Conservation (phyloP, 441 rosid species). For the Brassica hybrid region DNA sequence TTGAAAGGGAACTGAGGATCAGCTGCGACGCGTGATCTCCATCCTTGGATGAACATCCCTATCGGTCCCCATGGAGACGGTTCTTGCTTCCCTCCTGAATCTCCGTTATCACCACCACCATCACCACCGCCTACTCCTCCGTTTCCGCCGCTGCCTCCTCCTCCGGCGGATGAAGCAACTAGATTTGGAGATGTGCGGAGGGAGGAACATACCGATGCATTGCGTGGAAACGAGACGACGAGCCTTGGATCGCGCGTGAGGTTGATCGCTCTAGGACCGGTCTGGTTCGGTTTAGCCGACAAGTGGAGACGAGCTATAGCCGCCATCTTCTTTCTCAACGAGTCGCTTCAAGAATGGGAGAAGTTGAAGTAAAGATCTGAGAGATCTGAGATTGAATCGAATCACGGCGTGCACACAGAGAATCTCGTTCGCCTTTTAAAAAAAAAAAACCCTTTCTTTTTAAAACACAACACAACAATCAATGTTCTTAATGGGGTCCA, state of each 20-base stretch:
- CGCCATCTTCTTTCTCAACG: conserved; percentile 51
- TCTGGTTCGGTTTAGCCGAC: conserved; percentile 45
- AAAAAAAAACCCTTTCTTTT: conserved; percentile 17
- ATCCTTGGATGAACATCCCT: conserved; percentile 65
- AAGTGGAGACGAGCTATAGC: conserved; percentile 50
- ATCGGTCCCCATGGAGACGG: conserved; percentile 50
- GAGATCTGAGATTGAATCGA: conserved; percentile 26
- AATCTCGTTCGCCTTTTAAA: conserved; percentile 6
- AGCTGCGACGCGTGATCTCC: conserved; percentile 92
- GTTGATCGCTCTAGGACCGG: conserved; percentile 26
- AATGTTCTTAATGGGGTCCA: conserved; percentile 7
- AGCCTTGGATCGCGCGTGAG: conserved; percentile 33
- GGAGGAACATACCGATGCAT: conserved; percentile 43
- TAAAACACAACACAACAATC: not conserved
- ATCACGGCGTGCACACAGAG: no score
- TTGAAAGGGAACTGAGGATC: conserved; percentile 96
- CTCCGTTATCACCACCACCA: conserved; percentile 41
- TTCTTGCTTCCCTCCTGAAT: conserved; percentile 38
- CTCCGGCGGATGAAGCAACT: conserved; percentile 3
- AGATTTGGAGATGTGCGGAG: conserved; percentile 32
- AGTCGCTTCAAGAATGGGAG: not conserved
- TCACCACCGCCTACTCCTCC: no score
- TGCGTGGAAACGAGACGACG: conserved; percentile 45
- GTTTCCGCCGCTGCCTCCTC: conserved; percentile 32
- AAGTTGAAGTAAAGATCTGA: not conserved